phyloP scores from a whole-genome alignment of 169 alveolate species.

The Plasmodium billcollinsi region DNA sequence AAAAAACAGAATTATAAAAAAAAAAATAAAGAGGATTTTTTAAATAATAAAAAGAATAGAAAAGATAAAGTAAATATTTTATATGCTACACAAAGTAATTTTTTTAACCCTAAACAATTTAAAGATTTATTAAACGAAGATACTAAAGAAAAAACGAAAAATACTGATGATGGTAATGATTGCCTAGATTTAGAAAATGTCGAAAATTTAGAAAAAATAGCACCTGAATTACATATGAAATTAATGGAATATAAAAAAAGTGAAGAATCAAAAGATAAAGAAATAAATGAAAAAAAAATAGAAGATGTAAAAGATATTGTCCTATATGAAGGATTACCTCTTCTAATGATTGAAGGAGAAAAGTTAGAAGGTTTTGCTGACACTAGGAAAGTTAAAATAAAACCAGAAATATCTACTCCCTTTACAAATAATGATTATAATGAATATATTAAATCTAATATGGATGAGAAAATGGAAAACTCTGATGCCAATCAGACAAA shows the following conservation, averaged over 20 bases:
- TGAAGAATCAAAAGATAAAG: background rate
- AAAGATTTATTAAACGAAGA: conserved; percentile 54
- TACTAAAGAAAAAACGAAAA: conserved; percentile 10
- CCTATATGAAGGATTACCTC: conserved; percentile 68
- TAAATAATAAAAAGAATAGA: conserved; percentile 7
- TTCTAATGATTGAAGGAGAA: conserved; percentile 74
- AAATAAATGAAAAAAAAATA: conserved; percentile 6
- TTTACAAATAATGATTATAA: conserved; percentile 51
- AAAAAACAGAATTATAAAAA: background rate
- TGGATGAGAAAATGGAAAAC: background rate
- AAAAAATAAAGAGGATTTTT: background rate
- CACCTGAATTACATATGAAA: conserved; percentile 32
- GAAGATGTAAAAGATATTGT: conserved; percentile 28
- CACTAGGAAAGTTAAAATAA: conserved; percentile 53
- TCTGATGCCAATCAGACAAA: background rate
- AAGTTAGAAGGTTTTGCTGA: conserved; percentile 67
- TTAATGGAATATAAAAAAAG: conserved; percentile 29
- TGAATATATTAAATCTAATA: conserved; percentile 22
- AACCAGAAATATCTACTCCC: conserved; percentile 45
- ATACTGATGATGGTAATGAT: background rate
- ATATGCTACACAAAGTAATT: conserved; percentile 31
- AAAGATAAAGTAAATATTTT: conserved; percentile 7
- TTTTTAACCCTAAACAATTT: conserved; percentile 72
- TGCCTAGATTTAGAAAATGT: conserved; percentile 48
- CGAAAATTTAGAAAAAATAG: conserved; percentile 49